Evolutionary conservation across 768 basidiomycete genomes (phyloP), one percentile per base, ranked within the genome.

Genomic region (Fistulinella prunicolor): DNA sequence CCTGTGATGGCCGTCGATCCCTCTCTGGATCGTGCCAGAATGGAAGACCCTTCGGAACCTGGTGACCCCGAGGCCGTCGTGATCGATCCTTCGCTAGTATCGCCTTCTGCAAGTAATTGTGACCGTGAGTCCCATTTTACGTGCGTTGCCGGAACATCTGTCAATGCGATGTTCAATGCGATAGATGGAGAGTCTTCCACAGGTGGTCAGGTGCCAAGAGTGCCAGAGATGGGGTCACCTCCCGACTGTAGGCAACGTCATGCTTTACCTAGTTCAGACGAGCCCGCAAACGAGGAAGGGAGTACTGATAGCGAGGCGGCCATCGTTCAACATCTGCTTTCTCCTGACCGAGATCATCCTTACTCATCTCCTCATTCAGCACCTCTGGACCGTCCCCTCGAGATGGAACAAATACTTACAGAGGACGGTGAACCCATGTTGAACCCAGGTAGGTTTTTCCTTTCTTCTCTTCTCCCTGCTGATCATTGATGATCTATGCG

Each of bases 391-490:
- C 69, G 68, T 26, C 69, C 75, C 12, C 71, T 69, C 35, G 70
- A 73, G 14, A 74, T 76, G 73, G 78, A 78, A 50, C 73, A 78
- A 52, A 77, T 82, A 54, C 67, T 82, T 14, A 82, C 79, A 2
- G 81, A 82, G 58, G 82, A 84, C 58, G 81, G 79, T 9, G 80
- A 79, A 57, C 77, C 81, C 6, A 85, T 85, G 80, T 65, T 85
- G 54, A 81, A 82, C 63, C 80, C 83, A 67, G 81, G 83, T 84
- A 36, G 22, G 78, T 68, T 16, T n/a, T 6, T n/a, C n/a, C 6
- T 19, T 10, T 19, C 36, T 42, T n/a, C n/a, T 13, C n/a, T 38
- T 37, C 36, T 40, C 29, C 4, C 12, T 19, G 20, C 38, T 59
- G 59, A 54, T 45, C 8, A 6, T 34, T 44, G n/a, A n/a, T n/a